Evolutionary conservation across 768 basidiomycete genomes (phyloP), one percentile per base, ranked within the genome.

Genomic region (Fomitopsis pulvina): DNA sequence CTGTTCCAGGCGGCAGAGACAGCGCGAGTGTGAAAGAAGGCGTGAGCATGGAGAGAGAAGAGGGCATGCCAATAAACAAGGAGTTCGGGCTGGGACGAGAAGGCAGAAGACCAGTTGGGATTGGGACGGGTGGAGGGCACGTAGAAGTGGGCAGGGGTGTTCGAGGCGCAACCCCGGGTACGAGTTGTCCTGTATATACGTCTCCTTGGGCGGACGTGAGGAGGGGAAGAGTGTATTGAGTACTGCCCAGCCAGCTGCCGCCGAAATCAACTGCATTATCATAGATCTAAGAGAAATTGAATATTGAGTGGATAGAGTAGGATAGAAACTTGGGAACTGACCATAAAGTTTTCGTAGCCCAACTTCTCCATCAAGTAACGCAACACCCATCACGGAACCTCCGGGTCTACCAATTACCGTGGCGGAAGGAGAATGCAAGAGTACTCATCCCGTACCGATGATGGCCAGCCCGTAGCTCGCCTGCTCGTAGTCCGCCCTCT

Each of bases 361-460:
- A 67, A 57, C 22, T 69, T 56, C 10, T 54, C 53, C 52, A 66
- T 66, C 29, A 70, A 47, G n/a, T n/a, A n/a, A n/a, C 0, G 56
- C 61, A 25, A 70, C 64, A 3, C 62, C 66, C 3, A 57, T 56
- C 0, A 59, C 53, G n/a, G 69, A 54, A 1, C 68, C 68, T 2
- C 59, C 61, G 18, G 61, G 47, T 2, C 68, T 59, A 48, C 11
- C 1, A 37, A 10, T 9, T 20, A 16, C 7, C 8, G 10, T 26
- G 21, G 27, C 30, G 27, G 38, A 28, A 14, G 20, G 16, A 12
- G 22, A 37, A 12, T 22, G 20, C 11, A 29, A 14, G n/a, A n/a
- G 8, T 24, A 47, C 28, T 48, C 18, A 64, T 60, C 63, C 63
- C 29, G 52, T 59, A 14, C 63, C 63, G 21, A 64, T 62, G 45